Conservation (phyloP, 1,139 yeast species). For the Hyphopichia wangnamkhiaoensis region DNA sequence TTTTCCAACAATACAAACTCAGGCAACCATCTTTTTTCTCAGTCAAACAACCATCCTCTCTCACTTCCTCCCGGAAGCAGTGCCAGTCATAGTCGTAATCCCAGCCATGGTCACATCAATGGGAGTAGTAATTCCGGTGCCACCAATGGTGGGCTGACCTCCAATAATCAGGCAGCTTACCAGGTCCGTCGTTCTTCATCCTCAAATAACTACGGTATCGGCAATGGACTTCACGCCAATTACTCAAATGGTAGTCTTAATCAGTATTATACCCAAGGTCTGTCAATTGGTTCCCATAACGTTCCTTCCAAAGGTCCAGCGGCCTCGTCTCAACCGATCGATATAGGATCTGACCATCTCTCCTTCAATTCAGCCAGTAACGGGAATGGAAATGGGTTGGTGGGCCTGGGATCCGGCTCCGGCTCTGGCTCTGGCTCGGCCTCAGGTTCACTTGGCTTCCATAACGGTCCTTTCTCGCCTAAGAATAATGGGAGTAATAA, state of each 20-base stretch:
- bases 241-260: not conserved
- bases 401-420: too few relatives aligned
- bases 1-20: too few relatives aligned
- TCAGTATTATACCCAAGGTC: not conserved
- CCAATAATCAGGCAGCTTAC: too few relatives aligned
- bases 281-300: too few relatives aligned
- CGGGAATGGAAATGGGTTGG: too few relatives aligned
- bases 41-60: too few relatives aligned
- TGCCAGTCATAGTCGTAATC: slow-evolving; percentile 1
- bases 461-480: slow-evolving; percentile 7
- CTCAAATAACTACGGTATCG: not conserved
- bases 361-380: not conserved
- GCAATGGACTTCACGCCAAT: not conserved
- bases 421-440: not conserved
- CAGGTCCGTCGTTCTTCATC: slow-evolving; percentile 3
- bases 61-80: too few relatives aligned
- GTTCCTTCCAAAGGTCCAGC: too few relatives aligned
- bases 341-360: slow-evolving; percentile 8
- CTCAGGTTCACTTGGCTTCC: too few relatives aligned
- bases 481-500: not conserved
- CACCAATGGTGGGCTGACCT: slow-evolving; percentile 3
- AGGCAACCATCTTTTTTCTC: too few relatives aligned
- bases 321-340: slow-evolving; percentile 18
- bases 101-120: slow-evolving; percentile 12
- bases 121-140: too few relatives aligned